phyloP scores from a whole-genome alignment of 2,329 filamentous ascomycete species.

The Colletotrichum lini region DNA sequence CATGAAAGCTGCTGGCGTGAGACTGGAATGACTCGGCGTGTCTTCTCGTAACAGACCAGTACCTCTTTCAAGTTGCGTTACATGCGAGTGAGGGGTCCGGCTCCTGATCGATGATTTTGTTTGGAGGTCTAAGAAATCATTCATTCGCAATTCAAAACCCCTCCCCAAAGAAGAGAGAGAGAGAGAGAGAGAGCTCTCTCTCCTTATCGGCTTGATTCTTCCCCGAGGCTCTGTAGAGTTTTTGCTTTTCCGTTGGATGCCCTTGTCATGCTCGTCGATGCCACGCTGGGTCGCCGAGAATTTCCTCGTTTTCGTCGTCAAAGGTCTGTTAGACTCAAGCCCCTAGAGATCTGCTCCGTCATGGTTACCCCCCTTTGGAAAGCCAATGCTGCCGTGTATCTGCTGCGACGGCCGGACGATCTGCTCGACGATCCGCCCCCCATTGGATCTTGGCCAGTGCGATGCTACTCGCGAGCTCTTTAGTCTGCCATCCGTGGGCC shows the following conservation, averaged over 20 bases:
- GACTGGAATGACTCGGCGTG: not conserved
- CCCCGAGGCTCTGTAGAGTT: slow-evolving; percentile 4
- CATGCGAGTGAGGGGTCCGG: no score
- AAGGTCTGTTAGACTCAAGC: slow-evolving; percentile 66
- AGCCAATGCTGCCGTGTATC: slow-evolving; percentile 67
- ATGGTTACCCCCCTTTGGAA: slow-evolving; percentile 62
- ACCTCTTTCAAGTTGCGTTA: no score
- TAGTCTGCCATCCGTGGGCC: slow-evolving; percentile 47
- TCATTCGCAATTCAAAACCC: no score
- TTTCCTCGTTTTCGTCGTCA: slow-evolving; percentile 69
- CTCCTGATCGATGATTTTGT: no score
- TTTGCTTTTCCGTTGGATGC: slow-evolving; percentile 11
- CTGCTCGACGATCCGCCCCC: slow-evolving; percentile 64
- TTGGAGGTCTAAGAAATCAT: no score
- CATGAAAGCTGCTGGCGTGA: not conserved
- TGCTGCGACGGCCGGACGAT: slow-evolving; percentile 68
- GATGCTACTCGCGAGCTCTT: slow-evolving; percentile 51
- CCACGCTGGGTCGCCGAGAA: slow-evolving; percentile 66
- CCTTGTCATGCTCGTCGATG: slow-evolving; percentile 56
- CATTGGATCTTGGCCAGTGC: slow-evolving; percentile 60
- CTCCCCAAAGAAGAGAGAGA: no score
- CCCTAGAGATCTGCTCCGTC: slow-evolving; percentile 68
- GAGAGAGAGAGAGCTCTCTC: no score
- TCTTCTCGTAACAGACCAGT: no score
- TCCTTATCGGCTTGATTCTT: no score